Evolutionary conservation across 257 asterid genomes (phyloP).

Genomic region (Plantago ovata): DNA sequence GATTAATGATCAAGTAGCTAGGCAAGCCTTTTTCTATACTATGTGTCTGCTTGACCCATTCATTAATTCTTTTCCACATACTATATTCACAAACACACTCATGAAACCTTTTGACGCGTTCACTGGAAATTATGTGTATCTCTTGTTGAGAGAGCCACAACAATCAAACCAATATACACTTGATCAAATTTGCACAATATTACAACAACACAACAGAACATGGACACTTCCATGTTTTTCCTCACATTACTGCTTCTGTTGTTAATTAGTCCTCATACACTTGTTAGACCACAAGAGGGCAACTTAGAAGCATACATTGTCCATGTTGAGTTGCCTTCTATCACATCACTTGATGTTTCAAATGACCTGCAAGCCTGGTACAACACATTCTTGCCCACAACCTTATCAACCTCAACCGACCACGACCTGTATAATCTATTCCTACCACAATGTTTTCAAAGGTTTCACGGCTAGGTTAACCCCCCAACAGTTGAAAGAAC

Average conservation of each 20-base stretch:
- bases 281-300: neutral
- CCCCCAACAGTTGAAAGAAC: slow-evolving; percentile 21
- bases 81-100: no score
- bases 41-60: no score
- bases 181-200: neutral
- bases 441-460: slow-evolving; percentile 37
- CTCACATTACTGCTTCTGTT: neutral
- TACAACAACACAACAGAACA: neutral
- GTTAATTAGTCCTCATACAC: neutral
- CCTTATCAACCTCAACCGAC: slow-evolving; percentile 8
- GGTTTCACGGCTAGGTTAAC: slow-evolving; percentile 33
- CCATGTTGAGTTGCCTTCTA: slow-evolving; percentile 1
- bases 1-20: no score
- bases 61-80: no score
- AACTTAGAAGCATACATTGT: neutral
- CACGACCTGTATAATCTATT: slow-evolving; percentile 28
- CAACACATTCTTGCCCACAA: slow-evolving; percentile 32
- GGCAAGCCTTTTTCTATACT: no score
- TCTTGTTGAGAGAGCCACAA: slow-evolving; percentile 11
- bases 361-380: slow-evolving; percentile 34
- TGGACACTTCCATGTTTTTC: neutral
- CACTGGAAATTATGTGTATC: slow-evolving; percentile 11
- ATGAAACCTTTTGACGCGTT: slow-evolving; percentile 19
- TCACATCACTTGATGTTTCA: neutral
- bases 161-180: neutral